Base-by-base conservation (phyloP, 208 protist genomes). In the Leishmania tropica region DNA sequence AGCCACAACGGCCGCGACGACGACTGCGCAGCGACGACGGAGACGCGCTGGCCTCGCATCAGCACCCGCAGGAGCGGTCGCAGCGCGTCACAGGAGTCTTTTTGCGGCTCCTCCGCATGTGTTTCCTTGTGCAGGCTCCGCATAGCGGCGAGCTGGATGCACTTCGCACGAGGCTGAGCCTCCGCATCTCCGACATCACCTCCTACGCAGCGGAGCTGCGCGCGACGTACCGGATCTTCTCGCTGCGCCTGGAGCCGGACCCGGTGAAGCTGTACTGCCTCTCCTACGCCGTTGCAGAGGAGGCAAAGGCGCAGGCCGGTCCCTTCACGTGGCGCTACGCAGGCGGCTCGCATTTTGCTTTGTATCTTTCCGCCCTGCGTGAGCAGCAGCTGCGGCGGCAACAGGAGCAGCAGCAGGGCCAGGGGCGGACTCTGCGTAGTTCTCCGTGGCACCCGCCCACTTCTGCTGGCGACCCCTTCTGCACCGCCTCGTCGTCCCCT, bases 251-350 rank as follows among this genome's bases (percentile, higher is more conserved):
- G 42, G 87, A 89, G 78, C 86, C 87, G 8, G 92, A 96, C 78
- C 48, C 74, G 24, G 80, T 84, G 45, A 85, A 87, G 68, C 85
- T 91, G 45, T 97, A 94, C 83, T 89, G 89, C 64, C 81, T 97
- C 15, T 92, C 85, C 31, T 96, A 95, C 83, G 78, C 85, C 62
- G 83, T 82, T 15, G 64, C 83, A n/a, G 90, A 97, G 75, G 91
- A 91, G 65, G 79, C 77, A 48, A 91, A 91, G 80, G 88, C 92
- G 28, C 78, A 68, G 53, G 83, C 86, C 19, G 81, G 35, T 31
- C 80, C 90, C n/a, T 95, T 97, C 78, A 85, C 85, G 62, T 87
- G 93, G 75, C 93, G 91, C 70, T 97, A 94, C 80, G 88, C 89
- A 60, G 90, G 93, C 64, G 90, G 93, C 70, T 83, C 80, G 45